Evolutionary conservation across 305 asterid genomes (phyloP).

Genomic region (Fraxinus paxiana): DNA sequence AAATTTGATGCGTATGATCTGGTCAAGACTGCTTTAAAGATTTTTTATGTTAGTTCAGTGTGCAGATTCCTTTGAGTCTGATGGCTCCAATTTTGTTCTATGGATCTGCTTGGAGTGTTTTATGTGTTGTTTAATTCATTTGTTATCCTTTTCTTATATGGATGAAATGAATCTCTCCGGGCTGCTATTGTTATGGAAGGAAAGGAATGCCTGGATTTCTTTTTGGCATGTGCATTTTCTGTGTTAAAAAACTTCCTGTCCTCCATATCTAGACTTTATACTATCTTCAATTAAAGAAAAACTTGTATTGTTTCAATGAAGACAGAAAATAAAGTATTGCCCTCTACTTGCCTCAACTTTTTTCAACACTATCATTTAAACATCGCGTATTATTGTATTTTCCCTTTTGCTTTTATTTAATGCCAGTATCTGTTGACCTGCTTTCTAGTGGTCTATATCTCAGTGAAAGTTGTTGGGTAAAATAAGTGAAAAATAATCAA

Average conservation of each 20-base stretch:
- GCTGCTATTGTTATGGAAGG: neutral
- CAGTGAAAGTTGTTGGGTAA: neutral
- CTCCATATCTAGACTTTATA: neutral
- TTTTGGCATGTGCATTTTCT: neutral
- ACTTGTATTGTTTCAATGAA: neutral
- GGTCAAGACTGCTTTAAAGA: neutral
- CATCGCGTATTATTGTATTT: neutral
- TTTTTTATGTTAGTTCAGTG: neutral
- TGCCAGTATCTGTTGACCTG: neutral
- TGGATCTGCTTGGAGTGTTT: neutral
- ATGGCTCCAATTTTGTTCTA: neutral
- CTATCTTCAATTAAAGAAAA: neutral
- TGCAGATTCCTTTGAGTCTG: neutral
- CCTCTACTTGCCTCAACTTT: neutral
- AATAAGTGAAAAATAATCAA: neutral
- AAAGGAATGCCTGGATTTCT: neutral
- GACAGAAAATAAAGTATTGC: neutral
- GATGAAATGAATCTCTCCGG: neutral
- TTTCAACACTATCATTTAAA: neutral
- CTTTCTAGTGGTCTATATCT: neutral
- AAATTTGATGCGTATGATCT: neutral
- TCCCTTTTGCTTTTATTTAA: neutral
- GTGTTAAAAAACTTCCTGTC: neutral
- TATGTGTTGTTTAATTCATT: neutral
- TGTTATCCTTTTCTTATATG: neutral